Evolutionary conservation across 2,329 filamentous ascomycete genomes (phyloP).

Genomic region (Colletotrichum sp.): DNA sequence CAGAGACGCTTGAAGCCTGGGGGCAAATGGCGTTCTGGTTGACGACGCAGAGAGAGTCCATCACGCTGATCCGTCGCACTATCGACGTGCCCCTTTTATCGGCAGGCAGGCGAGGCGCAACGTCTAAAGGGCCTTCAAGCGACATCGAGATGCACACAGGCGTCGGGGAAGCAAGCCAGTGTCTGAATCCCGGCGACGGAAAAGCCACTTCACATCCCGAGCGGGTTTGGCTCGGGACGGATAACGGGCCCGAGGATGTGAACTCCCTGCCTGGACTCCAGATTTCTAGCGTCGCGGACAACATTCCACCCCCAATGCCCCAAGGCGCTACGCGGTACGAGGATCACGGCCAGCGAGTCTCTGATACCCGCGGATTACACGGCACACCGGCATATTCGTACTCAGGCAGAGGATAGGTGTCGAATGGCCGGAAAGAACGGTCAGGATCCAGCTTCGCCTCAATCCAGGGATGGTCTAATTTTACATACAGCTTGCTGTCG

Average conservation of each 20-base stretch:
- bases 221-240: background rate
- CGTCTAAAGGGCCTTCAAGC: background rate
- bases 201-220: background rate
- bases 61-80: background rate
- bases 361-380: background rate
- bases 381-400: background rate
- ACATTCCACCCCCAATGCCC: background rate
- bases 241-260: background rate
- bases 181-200: background rate
- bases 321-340: background rate
- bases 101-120: background rate
- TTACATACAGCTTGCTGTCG: background rate
- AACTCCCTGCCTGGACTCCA: background rate
- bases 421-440: background rate
- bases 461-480: constrained; percentile 8
- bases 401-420: background rate
- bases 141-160: background rate
- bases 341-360: background rate
- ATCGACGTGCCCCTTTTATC: background rate
- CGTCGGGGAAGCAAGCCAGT: background rate
- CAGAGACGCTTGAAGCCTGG: background rate
- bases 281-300: background rate
- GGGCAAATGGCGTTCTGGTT: background rate
- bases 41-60: background rate
- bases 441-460: constrained; percentile 13